These are phyloP conservation scores for Logfia minima DNA, from an alignment of 129 eudicot genomes.

Conservation along the genomic window DNA sequence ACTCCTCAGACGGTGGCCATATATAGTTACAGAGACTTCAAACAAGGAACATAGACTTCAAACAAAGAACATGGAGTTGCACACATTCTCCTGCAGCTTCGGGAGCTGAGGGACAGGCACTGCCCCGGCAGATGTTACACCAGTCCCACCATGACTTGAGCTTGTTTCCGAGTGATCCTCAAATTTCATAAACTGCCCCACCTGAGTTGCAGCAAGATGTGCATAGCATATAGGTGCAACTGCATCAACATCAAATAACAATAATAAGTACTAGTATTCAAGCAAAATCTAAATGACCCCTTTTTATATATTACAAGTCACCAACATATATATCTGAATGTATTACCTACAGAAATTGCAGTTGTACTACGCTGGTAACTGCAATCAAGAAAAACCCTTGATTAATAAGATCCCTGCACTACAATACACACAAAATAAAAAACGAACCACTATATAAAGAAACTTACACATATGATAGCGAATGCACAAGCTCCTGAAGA, in stretches of 20 bases:
- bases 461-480: constrained; percentile 76
- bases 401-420: neutral
- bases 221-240: constrained; percentile 78
- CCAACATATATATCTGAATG: neutral
- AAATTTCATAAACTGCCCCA: constrained; percentile 58
- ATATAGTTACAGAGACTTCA: neutral
- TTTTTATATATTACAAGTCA: neutral
- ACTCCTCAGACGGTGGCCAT: constrained; percentile 19
- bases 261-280: neutral
- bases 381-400: constrained; percentile 4
- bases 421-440: neutral
- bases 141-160: constrained; percentile 60
- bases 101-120: constrained; percentile 70
- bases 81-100: constrained; percentile 48
- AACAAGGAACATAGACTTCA: constrained; percentile 37
- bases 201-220: constrained; percentile 72
- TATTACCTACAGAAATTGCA: constrained; percentile 77
- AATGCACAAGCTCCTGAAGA: constrained; percentile 73
- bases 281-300: neutral
- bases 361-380: constrained; percentile 91
- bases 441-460: neutral
- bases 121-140: constrained; percentile 32
- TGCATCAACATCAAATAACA: constrained; percentile 12
- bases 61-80: constrained; percentile 75
- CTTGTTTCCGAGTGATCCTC: constrained; percentile 62